Conservation (phyloP, 2,329 filamentous ascomycete species). For the Penicillium psychrosexuale region DNA sequence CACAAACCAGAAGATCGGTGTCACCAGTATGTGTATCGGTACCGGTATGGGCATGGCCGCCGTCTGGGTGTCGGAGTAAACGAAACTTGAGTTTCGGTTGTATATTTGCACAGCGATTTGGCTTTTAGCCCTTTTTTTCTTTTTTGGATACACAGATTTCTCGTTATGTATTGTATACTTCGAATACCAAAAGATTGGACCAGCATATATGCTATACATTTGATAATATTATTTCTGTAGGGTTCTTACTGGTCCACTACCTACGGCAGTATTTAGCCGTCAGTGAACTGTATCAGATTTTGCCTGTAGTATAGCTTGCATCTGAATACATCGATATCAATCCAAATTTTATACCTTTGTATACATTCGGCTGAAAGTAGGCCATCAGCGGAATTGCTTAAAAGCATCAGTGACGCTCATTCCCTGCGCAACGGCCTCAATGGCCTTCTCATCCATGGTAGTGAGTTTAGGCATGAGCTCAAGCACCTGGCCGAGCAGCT, state of each 20-base stretch:
- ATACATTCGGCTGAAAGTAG: not conserved
- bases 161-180: conserved; percentile 21
- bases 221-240: not conserved
- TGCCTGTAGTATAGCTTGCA: too few species aligned
- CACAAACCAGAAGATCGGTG: conserved; percentile 78
- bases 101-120: conserved; percentile 24
- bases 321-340: too few species aligned
- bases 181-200: conserved; percentile 21
- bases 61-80: conserved; percentile 89
- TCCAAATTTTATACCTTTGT: too few species aligned
- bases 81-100: conserved; percentile 8
- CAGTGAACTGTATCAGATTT: too few species aligned
- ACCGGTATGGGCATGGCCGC: conserved; percentile 98
- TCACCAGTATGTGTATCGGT: conserved; percentile 94
- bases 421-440: conserved; percentile 61
- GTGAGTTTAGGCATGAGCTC: conserved; percentile 56
- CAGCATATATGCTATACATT: conserved; percentile 2
- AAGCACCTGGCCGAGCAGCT: conserved; percentile 58
- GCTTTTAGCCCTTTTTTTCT: conserved; percentile 16
- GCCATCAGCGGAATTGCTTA: conserved; percentile 49
- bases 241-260: too few species aligned
- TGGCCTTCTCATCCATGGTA: conserved; percentile 59
- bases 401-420: conserved; percentile 66
- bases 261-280: too few species aligned
- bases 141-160: conserved; percentile 14